phyloP scores from a whole-genome alignment of 176 grass and related monocot genomes.

The Oryza meyeriana region DNA sequence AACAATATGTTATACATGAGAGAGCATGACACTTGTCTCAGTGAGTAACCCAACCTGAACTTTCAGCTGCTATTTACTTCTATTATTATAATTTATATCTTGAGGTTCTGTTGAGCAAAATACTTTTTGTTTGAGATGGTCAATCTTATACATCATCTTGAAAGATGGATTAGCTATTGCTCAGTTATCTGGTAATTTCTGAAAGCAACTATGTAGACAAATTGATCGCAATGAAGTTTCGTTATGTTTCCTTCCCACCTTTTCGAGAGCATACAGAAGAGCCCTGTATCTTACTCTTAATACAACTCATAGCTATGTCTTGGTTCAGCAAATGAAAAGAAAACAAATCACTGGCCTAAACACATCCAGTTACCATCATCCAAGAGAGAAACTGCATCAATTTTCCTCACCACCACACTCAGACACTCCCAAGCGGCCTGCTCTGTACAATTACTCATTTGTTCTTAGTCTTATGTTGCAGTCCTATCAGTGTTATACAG shows the following conservation, averaged over 20 bases:
- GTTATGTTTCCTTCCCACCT: too few species aligned
- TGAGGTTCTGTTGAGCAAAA: neutral
- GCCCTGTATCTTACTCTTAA: neutral
- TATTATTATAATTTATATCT: neutral
- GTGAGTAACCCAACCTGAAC: slow-evolving; percentile 50
- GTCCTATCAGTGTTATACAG: neutral
- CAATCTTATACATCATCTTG: slow-evolving; percentile 5
- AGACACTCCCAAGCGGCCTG: too few species aligned
- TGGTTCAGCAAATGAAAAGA: neutral
- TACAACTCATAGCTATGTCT: neutral
- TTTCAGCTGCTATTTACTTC: slow-evolving; percentile 17
- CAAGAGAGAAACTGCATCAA: neutral
- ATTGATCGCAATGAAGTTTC: too few species aligned
- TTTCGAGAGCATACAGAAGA: too few species aligned
- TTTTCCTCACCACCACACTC: neutral
- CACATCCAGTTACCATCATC: neutral
- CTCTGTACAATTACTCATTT: neutral
- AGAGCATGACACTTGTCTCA: slow-evolving; percentile 89
- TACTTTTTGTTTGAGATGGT: slow-evolving; percentile 24
- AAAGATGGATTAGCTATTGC: neutral
- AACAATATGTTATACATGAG: slow-evolving; percentile 76
- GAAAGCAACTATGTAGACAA: neutral
- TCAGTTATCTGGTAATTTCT: slow-evolving; percentile 4
- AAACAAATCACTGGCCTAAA: neutral
- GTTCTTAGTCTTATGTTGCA: neutral